These are phyloP conservation scores for Talaromyces nanjingensis DNA, from an alignment of 495 filamentous ascomycete genomes.

Conservation along the genomic window DNA sequence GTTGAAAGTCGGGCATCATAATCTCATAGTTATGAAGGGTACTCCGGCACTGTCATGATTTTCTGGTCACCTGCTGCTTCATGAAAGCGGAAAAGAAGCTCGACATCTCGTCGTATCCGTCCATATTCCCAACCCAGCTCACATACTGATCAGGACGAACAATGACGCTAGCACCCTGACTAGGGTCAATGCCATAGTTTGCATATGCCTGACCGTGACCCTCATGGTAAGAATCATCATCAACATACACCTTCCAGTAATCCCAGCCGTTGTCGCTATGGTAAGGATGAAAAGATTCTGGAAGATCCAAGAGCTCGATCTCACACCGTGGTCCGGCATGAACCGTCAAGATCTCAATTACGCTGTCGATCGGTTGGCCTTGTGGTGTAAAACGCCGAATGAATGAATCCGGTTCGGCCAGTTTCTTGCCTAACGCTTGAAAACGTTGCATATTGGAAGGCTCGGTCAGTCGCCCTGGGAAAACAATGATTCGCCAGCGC, in stretches of 20 bases:
- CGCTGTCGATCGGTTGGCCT: constrained; percentile 28
- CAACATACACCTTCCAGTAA: constrained; percentile 58
- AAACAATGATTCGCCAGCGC: constrained; percentile 57
- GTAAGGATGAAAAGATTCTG: constrained; percentile 48
- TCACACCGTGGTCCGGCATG: constrained; percentile 42
- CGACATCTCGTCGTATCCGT: constrained; percentile 28
- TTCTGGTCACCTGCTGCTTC: too few relatives aligned
- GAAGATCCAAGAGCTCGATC: constrained; percentile 50
- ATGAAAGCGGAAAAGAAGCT: background rate
- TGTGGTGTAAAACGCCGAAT: constrained; percentile 35
- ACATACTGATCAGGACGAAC: constrained; percentile 62
- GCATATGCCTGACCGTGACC: constrained; percentile 57
- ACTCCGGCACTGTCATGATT: too few relatives aligned
- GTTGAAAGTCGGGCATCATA: background rate
- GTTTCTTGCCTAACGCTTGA: constrained; percentile 33
- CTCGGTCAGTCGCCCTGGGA: constrained; percentile 52
- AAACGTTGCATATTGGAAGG: constrained; percentile 33
- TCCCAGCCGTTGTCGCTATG: constrained; percentile 48
- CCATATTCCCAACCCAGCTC: constrained; percentile 49
- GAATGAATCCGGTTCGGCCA: constrained; percentile 35
- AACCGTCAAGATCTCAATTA: constrained; percentile 49
- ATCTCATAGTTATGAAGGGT: background rate
- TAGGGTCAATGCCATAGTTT: constrained; percentile 53
- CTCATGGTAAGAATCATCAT: constrained; percentile 55
- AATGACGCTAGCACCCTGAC: constrained; percentile 54